phyloP scores from a whole-genome alignment of 768 basidiomycete genomes.

The Pisolithus marmoratus region DNA sequence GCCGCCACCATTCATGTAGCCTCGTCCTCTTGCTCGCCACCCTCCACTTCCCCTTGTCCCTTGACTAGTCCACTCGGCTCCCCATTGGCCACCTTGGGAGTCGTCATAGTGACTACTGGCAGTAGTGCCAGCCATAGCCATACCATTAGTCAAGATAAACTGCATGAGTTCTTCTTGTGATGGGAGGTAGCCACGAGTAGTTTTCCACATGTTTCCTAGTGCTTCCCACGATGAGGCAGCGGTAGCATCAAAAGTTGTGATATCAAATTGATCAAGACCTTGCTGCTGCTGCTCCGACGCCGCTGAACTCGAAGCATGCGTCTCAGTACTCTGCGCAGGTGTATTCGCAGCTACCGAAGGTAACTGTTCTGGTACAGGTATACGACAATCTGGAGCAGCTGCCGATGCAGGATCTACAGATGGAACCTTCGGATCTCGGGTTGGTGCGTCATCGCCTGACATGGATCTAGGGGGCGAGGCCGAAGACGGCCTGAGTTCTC shows the following conservation, averaged over 20 bases:
- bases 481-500: conserved; percentile 64
- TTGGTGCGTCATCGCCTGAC: conserved; percentile 20
- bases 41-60: conserved; percentile 31
- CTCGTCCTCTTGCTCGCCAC: conserved; percentile 37
- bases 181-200: conserved; percentile 61
- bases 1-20: conserved; percentile 27
- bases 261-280: conserved; percentile 67
- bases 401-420: conserved; percentile 40
- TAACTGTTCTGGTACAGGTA: conserved; percentile 34
- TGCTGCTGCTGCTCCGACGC: conserved; percentile 31
- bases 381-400: conserved; percentile 44
- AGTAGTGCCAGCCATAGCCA: conserved; percentile 14
- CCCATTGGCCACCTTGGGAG: conserved; percentile 20
- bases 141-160: conserved; percentile 48
- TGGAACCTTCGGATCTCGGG: conserved; percentile 28
- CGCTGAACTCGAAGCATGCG: conserved; percentile 31
- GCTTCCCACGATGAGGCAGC: conserved; percentile 73
- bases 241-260: conserved; percentile 67
- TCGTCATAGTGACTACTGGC: conserved; percentile 11
- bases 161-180: conserved; percentile 74
- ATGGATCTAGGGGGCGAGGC: conserved; percentile 25
- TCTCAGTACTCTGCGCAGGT: conserved; percentile 40
- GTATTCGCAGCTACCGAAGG: conserved; percentile 52
- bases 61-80: conserved; percentile 21
- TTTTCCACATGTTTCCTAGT: conserved; percentile 73